These are phyloP conservation scores for Cordyceps cicadae DNA, from an alignment of 2,329 filamentous ascomycete species.

Conservation along the genomic window DNA sequence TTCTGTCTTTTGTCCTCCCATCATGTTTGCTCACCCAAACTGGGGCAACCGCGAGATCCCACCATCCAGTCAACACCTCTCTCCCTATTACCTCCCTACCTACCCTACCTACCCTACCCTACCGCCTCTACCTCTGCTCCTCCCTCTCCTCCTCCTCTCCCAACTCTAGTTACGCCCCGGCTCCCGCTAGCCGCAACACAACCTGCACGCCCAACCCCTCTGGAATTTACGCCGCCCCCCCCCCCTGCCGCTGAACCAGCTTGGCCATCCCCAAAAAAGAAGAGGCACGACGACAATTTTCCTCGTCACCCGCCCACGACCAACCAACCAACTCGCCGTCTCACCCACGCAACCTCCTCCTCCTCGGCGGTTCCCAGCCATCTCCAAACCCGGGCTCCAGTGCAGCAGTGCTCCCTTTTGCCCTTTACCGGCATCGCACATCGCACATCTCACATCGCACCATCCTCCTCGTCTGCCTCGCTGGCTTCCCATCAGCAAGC, in stretches of 20 bases:
- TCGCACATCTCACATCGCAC: too few species aligned
- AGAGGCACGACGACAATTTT: slow-evolving; percentile 7
- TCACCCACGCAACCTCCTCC: neutral
- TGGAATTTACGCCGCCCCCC: neutral
- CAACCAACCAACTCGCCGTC: neutral
- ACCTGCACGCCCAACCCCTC: slow-evolving; percentile 7
- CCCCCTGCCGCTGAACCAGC: neutral
- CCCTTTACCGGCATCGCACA: neutral
- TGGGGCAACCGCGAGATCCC: neutral
- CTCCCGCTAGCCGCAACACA: slow-evolving; percentile 7
- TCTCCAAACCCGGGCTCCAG: slow-evolving; percentile 27
- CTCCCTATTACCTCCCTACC: too few species aligned
- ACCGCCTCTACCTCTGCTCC: too few species aligned
- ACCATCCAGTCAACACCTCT: neutral
- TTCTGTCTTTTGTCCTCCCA: too few species aligned
- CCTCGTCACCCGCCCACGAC: neutral
- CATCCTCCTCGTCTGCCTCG: too few species aligned
- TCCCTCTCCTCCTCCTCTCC: neutral
- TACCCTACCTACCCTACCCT: too few species aligned
- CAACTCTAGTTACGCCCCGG: neutral
- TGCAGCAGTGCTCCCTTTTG: neutral
- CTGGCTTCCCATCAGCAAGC: neutral
- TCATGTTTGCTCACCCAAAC: neutral
- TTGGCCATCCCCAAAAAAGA: slow-evolving; percentile 1
- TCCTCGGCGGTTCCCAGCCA: slow-evolving; percentile 28